Conservation (phyloP, 2,329 filamentous ascomycete genomes). For the Cadophora malorum region DNA sequence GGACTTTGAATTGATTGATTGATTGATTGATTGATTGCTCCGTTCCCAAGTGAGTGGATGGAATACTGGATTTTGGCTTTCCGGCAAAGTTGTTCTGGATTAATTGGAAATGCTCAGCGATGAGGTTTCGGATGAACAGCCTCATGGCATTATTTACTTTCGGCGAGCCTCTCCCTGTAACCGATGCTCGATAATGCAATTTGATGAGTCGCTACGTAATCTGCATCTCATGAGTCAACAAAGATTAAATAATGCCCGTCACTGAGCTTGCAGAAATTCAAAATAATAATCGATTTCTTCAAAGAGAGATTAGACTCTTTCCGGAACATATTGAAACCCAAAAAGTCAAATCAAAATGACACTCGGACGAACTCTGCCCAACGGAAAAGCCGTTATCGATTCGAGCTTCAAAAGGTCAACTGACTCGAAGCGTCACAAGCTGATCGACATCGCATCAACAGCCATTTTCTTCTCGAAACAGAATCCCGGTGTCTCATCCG, state of each 20-base stretch:
- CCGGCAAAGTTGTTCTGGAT: background rate
- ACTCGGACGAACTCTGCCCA: constrained; percentile 13
- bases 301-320: background rate
- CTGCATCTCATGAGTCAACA: constrained; percentile 8
- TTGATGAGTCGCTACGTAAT: background rate
- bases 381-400: background rate
- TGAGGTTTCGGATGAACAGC: constrained; percentile 8
- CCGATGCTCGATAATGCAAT: background rate
- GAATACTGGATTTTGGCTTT: background rate
- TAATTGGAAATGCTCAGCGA: background rate
- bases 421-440: background rate
- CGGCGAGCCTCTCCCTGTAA: background rate
- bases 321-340: constrained; percentile 13
- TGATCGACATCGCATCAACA: constrained; percentile 14
- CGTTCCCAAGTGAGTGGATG: background rate
- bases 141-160: constrained; percentile 1
- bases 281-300: background rate
- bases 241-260: background rate
- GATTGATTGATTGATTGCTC: background rate
- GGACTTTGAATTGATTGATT: background rate
- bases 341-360: background rate
- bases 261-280: background rate
- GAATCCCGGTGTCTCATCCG: constrained; percentile 5
- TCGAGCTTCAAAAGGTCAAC: background rate
- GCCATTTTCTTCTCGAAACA: constrained; percentile 7